Evolutionary conservation across 2,329 filamentous ascomycete species (phyloP), one percentile per base, ranked within the genome.

Genomic region (Sporothrix dimorphospora): DNA sequence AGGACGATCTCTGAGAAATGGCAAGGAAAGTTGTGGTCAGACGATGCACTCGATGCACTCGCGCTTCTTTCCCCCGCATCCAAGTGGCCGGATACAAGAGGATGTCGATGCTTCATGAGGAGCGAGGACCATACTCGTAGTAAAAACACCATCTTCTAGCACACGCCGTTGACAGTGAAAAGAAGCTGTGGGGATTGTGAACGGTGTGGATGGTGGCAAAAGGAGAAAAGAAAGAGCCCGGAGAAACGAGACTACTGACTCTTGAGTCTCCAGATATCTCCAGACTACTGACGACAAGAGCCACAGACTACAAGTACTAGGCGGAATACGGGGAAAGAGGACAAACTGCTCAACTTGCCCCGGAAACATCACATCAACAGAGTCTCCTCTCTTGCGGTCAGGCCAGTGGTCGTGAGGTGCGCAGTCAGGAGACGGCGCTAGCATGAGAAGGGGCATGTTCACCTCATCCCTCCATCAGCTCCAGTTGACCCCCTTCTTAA

Each of bases 211-310:
- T 3, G 30, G 30, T 34, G 30, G 30, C 30, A 34, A 34, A 34
- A 3, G 30, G 30, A 34, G 30, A 34, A 34, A 51, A 7, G n/a
- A 16, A 53, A 16, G 11, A 65, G 61, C 30, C 61, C 14, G 21
- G 61, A 65, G 61, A 59, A 34, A 47, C 14, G 40, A 27, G 40
- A 42, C 61, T 65, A 65, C 61, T 65, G 61, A 65, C 61, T 65
- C 63, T 16, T 34, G 24, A 47, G 11, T 66, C 42, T 66, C 42
- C 19, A 66, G 27, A 66, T 63, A 49, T 49, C 21, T 66, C 42
- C 42, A 66, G 63, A 66, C 63, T 49, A 66, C 63, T 66, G 63
- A 66, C 42, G 63, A 66, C 40, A 49, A 49, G 40, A 66, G 40
- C 40, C 63, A 66, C 63, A 66, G 24, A 45, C 63, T 66, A 66